These are phyloP conservation scores for Marasmius oreades DNA, from an alignment of 1,284 basidiomycete genomes.

Conservation along the genomic window DNA sequence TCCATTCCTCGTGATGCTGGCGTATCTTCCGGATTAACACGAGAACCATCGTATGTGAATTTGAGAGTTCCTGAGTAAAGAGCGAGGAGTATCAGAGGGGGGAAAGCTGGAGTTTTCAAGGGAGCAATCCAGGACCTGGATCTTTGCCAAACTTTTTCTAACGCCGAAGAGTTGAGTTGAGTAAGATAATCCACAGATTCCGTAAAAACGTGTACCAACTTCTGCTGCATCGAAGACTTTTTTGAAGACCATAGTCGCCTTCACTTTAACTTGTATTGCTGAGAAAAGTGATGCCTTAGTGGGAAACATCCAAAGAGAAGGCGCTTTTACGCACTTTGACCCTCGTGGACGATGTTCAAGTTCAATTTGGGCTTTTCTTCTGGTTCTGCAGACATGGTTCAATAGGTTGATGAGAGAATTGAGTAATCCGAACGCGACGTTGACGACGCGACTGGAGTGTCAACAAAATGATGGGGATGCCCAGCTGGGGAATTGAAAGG, in stretches of 20 bases:
- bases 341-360: slow-evolving; percentile 50
- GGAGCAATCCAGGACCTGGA: slow-evolving; percentile 36
- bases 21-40: slow-evolving; percentile 45
- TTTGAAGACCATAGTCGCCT: slow-evolving; percentile 53
- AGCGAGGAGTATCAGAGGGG: not conserved
- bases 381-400: slow-evolving; percentile 47
- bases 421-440: not conserved
- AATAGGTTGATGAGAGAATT: not conserved
- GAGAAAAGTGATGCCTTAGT: not conserved
- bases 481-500: no score
- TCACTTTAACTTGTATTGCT: slow-evolving; percentile 64
- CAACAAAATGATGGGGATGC: no score
- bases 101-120: not conserved
- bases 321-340: slow-evolving; percentile 32
- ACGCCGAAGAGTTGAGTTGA: slow-evolving; percentile 1
- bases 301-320: not conserved
- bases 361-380: slow-evolving; percentile 71
- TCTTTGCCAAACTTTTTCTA: slow-evolving; percentile 61
- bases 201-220: slow-evolving; percentile 33
- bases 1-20: slow-evolving; percentile 50
- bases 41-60: slow-evolving; percentile 50
- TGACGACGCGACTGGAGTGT: not conserved
- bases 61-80: slow-evolving; percentile 47
- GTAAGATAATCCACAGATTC: slow-evolving; percentile 1
- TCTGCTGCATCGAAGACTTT: slow-evolving; percentile 67